A percentile compares a stretch with the other conserved stretches of the same genome.
These are phyloP conservation scores for Fusarium napiforme DNA, from an alignment of 2,329 filamentous ascomycete genomes.

Conservation along the genomic window DNA sequence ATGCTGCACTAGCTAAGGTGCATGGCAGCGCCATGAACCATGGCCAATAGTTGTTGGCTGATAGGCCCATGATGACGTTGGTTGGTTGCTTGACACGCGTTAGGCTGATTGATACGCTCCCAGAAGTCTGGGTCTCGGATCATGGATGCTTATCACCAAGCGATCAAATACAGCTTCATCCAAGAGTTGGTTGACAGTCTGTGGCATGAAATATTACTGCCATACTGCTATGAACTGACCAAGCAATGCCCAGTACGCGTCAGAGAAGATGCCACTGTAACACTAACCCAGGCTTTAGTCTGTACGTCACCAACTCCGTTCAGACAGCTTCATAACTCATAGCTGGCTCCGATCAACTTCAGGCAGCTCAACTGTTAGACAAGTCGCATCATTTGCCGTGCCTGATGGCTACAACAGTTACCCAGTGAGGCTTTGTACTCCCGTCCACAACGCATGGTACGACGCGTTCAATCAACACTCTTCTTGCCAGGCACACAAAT, in stretches of 20 bases:
- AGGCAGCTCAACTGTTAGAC: neutral
- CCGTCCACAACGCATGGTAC: constrained; percentile 1
- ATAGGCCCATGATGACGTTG: constrained; percentile 23
- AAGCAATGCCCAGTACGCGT: neutral
- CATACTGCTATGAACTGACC: constrained; percentile 12
- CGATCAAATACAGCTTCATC: constrained; percentile 7
- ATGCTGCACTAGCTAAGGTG: constrained; percentile 11
- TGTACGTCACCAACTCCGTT: neutral
- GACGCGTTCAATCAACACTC: neutral
- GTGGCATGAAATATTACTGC: constrained; percentile 2
- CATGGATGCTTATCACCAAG: neutral
- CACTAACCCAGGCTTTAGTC: neutral
- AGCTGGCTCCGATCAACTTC: neutral
- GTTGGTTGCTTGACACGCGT: neutral
- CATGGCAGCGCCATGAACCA: constrained; percentile 4
- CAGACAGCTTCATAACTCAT: neutral
- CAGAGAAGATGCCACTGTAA: neutral
- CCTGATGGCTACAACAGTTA: neutral
- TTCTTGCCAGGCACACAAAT: constrained; percentile 57
- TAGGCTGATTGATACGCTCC: constrained; percentile 1
- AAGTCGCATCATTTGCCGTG: constrained; percentile 10
- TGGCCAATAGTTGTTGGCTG: constrained; percentile 5
- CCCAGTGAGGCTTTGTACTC: neutral
- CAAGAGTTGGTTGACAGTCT: neutral
- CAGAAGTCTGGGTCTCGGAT: neutral